These are phyloP conservation scores for Davidsoniella eucalypti DNA, from an alignment of 2,329 filamentous ascomycete genomes.

Conservation along the genomic window DNA sequence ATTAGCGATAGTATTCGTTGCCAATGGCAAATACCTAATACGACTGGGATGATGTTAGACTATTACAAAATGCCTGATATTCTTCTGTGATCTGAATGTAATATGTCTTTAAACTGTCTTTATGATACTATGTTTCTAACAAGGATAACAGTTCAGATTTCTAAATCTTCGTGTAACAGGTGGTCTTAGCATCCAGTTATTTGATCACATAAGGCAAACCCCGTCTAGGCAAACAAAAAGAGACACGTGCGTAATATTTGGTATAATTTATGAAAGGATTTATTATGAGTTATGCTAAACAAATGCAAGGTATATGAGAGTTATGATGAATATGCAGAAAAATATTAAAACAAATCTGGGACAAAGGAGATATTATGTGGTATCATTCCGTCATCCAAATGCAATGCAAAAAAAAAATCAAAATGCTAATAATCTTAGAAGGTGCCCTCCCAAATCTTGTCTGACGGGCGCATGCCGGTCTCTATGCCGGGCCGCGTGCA, in stretches of 20 bases:
- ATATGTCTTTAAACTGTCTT: too few relatives aligned
- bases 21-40: neutral
- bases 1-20: neutral
- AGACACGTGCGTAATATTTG: too few relatives aligned
- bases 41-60: too few relatives aligned
- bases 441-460: constrained; percentile 23
- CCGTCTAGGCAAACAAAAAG: too few relatives aligned
- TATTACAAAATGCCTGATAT: too few relatives aligned
- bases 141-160: too few relatives aligned
- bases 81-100: too few relatives aligned
- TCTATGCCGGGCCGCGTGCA: constrained; percentile 19
- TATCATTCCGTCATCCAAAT: neutral
- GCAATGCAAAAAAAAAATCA: neutral
- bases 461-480: constrained; percentile 21
- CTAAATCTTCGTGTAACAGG: too few relatives aligned
- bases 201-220: too few relatives aligned
- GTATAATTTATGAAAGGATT: neutral
- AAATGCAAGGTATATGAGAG: neutral
- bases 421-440: constrained; percentile 1
- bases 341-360: neutral
- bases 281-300: neutral
- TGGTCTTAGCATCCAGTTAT: too few relatives aligned
- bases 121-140: too few relatives aligned
- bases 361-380: too few relatives aligned
- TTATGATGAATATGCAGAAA: neutral